These are phyloP conservation scores for Smallanthus sonchifolius DNA, from an alignment of 129 eudicot species.

Conservation along the genomic window DNA sequence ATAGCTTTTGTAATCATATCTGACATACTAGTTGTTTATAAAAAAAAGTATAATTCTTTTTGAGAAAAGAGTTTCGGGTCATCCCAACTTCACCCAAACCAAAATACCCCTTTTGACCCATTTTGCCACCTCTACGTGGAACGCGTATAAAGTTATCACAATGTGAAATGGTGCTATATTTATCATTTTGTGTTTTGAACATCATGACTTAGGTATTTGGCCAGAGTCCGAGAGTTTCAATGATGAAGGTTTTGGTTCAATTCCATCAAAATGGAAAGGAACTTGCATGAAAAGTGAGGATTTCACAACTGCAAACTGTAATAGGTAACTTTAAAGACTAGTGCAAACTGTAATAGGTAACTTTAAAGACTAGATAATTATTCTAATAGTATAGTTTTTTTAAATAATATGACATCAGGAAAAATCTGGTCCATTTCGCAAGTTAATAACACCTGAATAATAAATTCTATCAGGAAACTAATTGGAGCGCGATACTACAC, in stretches of 20 bases:
- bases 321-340: slow-evolving; percentile 49
- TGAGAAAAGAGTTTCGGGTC: not conserved
- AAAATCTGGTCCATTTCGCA: not conserved
- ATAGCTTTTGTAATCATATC: not conserved
- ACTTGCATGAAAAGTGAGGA: slow-evolving; percentile 57
- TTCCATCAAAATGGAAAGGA: slow-evolving; percentile 85
- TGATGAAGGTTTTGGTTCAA: slow-evolving; percentile 57
- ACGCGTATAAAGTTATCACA: not conserved
- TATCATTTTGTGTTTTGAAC: not conserved
- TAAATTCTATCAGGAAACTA: slow-evolving; percentile 45
- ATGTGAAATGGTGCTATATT: not conserved
- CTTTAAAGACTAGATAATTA: not conserved
- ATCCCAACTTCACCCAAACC: not conserved
- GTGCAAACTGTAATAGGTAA: too few species aligned
- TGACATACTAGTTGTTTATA: not conserved
- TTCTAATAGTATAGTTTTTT: not conserved
- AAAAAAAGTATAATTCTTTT: not conserved
- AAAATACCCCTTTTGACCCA: not conserved
- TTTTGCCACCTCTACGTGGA: not conserved
- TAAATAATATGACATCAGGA: not conserved
- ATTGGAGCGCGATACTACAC: slow-evolving; percentile 78
- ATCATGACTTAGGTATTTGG: slow-evolving; percentile 56
- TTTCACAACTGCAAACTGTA: slow-evolving; percentile 55
- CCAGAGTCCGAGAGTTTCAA: slow-evolving; percentile 74
- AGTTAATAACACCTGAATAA: not conserved